Evolutionary conservation across 2,329 filamentous ascomycete species (phyloP).

Genomic region (Aspergillus latus): DNA sequence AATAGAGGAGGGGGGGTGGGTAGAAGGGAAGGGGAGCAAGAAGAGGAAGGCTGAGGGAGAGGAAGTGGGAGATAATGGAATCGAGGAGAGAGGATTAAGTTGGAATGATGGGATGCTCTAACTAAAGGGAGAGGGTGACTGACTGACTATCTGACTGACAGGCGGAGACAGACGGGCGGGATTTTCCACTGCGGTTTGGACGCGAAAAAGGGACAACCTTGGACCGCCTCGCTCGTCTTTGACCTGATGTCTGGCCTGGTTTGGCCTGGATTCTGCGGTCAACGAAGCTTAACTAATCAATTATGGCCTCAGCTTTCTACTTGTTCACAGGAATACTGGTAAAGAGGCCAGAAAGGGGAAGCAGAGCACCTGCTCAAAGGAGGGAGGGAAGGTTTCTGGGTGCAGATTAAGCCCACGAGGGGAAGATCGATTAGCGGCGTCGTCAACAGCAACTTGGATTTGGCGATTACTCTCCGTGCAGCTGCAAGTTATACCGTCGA

Average conservation of each 20-base stretch:
- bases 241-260: background rate
- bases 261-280: background rate
- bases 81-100: background rate
- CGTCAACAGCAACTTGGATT: slow-evolving; percentile 5
- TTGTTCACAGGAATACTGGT: background rate
- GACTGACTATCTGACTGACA: slow-evolving; percentile 15
- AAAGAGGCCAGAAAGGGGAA: background rate
- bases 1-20: slow-evolving; percentile 7
- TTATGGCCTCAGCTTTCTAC: background rate
- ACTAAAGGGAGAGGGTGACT: slow-evolving; percentile 19
- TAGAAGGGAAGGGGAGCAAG: slow-evolving; percentile 24
- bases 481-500: slow-evolving; percentile 23
- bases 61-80: slow-evolving; percentile 34
- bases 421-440: slow-evolving; percentile 15
- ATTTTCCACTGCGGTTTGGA: slow-evolving; percentile 20
- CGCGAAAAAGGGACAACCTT: slow-evolving; percentile 16
- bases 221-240: slow-evolving; percentile 2
- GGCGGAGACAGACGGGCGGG: slow-evolving; percentile 26
- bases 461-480: slow-evolving; percentile 21
- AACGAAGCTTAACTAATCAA: background rate
- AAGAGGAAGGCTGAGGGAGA: slow-evolving; percentile 21
- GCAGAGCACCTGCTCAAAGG: background rate
- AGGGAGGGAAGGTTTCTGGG: slow-evolving; percentile 11
- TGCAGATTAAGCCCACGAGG: slow-evolving; percentile 17
- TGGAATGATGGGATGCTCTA: slow-evolving; percentile 17